Evolutionary conservation across 495 filamentous ascomycete genomes (phyloP), one percentile per base, ranked within the genome.

Genomic region (Durotheca rogersii): DNA sequence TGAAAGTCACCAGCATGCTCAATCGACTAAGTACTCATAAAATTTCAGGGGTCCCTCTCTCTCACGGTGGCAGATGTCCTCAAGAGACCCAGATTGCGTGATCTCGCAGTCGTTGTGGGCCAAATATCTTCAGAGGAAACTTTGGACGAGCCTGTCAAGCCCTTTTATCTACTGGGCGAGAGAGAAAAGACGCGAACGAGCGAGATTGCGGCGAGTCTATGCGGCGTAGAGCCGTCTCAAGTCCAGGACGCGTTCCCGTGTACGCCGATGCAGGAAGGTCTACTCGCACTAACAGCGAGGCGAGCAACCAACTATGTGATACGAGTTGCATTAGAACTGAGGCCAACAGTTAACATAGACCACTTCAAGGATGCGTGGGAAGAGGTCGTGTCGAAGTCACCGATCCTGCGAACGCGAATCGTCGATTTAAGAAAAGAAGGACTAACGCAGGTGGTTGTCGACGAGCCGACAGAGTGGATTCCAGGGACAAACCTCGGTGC

Each of bases 361-460:
- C 60, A 56, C 10, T 70, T 80, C 46, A 51, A 62, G 36, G 32
- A 34, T 5, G 72, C 75, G 7, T 79, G 76, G 77, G 52, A 71
- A 35, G 18, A 23, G 9, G 51, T 47, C 11, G 27, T 42, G 3
- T 3, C 6, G 10, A 21, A 17, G 6, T 11, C 21, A 12, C 19
- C 44, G n/a, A 55, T 55, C 12, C 39, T 55, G 7, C 51, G 51
- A 11, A 69, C 66, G 1, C 60, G 61, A 0, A 39, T 69, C 14
- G 53, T 65, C 4, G 53, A 60, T 2, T 7, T 10, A 3, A 5
- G 12, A 29, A 7, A 19, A 7, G 20, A 30, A 16, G 12, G 21
- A 4, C 7, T 41, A 2, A n/a, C 27, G 1, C 39, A 41, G n/a
- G 21, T 41, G 9, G 23, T 30, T 9, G 5, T 41, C 4, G 16